Evolutionary conservation across 1,139 yeast species (phyloP), one percentile per base, ranked within the genome.

Genomic region (Casaregolazyma lundiana): DNA sequence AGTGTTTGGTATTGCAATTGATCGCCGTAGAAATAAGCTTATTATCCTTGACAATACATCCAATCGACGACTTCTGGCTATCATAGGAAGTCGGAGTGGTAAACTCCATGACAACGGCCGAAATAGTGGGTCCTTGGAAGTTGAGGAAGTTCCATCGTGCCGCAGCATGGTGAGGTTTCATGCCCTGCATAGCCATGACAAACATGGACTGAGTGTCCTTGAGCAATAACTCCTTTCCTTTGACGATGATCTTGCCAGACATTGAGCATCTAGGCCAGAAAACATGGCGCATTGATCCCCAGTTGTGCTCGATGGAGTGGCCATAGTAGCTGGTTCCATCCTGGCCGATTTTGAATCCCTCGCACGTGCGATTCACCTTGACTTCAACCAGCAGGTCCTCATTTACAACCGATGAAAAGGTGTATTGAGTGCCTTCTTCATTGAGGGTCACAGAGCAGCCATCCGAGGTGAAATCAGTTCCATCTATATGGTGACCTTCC

Each of bases 151-250:
- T 94, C 98, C 98, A 92, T 19, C 89, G 70, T 54, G 95, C 87
- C 48, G 98, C 98, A 30, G 97, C 97, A 67, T 92, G 98, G 67
- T 92, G 97, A 11, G 98, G 98, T 68, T 92, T 92, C 97, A 92
- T 90, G 52, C 97, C 97, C 71, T 92, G 98, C 57, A 89, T 70
- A n/a, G 98, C 98, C 95, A 87, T 84, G 43, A 92, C 96, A 64
- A 82, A 89, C 95, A 90, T 84, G 48, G 88, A 80, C 48, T 61
- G 70, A 38, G 86, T 88, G 34, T 76, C 71, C 46, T 79, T 65
- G 21, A 68, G 47, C 16, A 48, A 53, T 35, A 60, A 38, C 21
- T 59, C 63, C 21, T 61, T 53, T 41, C 65, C 63, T 43, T 61
- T 60, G 47, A 69, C 61, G 24, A 60, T 57, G 43, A 92, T 69